These are phyloP conservation scores for Phytophthora rubi DNA, from an alignment of 352 stramenopile species.

Conservation along the genomic window DNA sequence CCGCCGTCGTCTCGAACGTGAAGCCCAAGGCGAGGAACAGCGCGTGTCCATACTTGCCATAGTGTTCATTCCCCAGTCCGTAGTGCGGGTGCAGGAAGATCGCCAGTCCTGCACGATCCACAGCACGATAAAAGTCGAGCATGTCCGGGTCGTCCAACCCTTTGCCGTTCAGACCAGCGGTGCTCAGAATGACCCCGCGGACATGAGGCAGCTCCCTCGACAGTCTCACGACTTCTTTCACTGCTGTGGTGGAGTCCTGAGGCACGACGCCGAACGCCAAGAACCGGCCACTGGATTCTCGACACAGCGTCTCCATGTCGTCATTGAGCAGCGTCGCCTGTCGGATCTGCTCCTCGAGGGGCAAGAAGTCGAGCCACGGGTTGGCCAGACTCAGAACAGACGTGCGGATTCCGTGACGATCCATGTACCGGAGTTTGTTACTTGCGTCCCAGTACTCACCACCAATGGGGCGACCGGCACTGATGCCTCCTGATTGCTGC, in stretches of 20 bases:
- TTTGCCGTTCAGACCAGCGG: constrained; percentile 58
- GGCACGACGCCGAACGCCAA: constrained; percentile 64
- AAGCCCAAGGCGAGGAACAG: constrained; percentile 69
- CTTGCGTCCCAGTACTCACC: constrained; percentile 61
- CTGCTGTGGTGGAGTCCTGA: constrained; percentile 39
- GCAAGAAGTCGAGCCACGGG: constrained; percentile 74
- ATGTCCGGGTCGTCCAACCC: constrained; percentile 63
- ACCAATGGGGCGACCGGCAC: constrained; percentile 57
- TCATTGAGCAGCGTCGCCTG: constrained; percentile 62
- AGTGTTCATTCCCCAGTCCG: constrained; percentile 69
- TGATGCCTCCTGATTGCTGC: constrained; percentile 36
- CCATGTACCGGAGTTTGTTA: constrained; percentile 73
- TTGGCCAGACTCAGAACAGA: constrained; percentile 73
- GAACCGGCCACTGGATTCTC: constrained; percentile 45
- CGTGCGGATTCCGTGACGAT: constrained; percentile 59
- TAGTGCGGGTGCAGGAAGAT: constrained; percentile 81
- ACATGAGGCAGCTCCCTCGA: constrained; percentile 40
- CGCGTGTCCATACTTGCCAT: constrained; percentile 57
- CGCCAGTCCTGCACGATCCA: constrained; percentile 46
- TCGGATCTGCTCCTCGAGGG: constrained; percentile 43
- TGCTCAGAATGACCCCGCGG: constrained; percentile 62
- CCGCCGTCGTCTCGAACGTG: constrained; percentile 73
- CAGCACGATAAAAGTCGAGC: constrained; percentile 58
- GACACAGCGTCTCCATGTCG: constrained; percentile 60
- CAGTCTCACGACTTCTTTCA: constrained; percentile 51